A percentile compares a stretch with the other conserved stretches of the same genome.
phyloP scores from a whole-genome alignment of 2,329 filamentous ascomycete genomes.

The Hypoxylon sp. region DNA sequence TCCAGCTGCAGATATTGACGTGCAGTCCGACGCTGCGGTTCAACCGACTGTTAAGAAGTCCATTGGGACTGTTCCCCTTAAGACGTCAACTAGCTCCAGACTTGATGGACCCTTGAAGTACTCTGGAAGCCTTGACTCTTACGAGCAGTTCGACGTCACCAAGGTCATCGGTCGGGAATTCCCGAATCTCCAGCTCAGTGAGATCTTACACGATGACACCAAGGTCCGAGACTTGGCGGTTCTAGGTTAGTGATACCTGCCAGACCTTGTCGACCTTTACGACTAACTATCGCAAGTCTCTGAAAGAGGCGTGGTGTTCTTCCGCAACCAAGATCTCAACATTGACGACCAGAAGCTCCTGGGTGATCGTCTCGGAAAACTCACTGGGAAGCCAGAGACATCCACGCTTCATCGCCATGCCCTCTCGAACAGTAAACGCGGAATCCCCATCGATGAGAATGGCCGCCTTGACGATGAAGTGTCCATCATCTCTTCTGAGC shows the following conservation, averaged over 20 bases:
- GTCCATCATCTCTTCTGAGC: slow-evolving; percentile 67
- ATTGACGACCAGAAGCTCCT: slow-evolving; percentile 60
- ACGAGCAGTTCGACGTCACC: slow-evolving; percentile 53
- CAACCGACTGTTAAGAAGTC: slow-evolving; percentile 30
- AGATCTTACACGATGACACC: slow-evolving; percentile 52
- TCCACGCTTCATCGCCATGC: slow-evolving; percentile 68
- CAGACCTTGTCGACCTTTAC: neutral
- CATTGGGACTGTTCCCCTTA: slow-evolving; percentile 16
- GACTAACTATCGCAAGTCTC: slow-evolving; percentile 54
- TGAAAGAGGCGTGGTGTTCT: slow-evolving; percentile 63
- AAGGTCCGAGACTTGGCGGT: slow-evolving; percentile 49
- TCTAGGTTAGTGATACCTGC: slow-evolving; percentile 20
- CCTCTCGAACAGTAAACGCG: slow-evolving; percentile 49
- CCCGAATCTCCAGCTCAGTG: slow-evolving; percentile 49
- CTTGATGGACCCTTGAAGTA: slow-evolving; percentile 55
- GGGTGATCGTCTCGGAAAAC: slow-evolving; percentile 57
- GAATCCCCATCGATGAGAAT: slow-evolving; percentile 58
- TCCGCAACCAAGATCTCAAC: slow-evolving; percentile 62
- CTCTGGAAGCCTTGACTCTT: slow-evolving; percentile 57
- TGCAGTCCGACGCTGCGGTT: slow-evolving; percentile 21
- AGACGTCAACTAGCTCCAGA: slow-evolving; percentile 58
- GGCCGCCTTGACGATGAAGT: slow-evolving; percentile 68
- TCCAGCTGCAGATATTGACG: slow-evolving; percentile 36
- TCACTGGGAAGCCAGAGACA: slow-evolving; percentile 61
- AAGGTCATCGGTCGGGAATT: slow-evolving; percentile 54